Base-by-base conservation (phyloP, 2,329 filamentous ascomycete species). In the Talaromyces islandicus region DNA sequence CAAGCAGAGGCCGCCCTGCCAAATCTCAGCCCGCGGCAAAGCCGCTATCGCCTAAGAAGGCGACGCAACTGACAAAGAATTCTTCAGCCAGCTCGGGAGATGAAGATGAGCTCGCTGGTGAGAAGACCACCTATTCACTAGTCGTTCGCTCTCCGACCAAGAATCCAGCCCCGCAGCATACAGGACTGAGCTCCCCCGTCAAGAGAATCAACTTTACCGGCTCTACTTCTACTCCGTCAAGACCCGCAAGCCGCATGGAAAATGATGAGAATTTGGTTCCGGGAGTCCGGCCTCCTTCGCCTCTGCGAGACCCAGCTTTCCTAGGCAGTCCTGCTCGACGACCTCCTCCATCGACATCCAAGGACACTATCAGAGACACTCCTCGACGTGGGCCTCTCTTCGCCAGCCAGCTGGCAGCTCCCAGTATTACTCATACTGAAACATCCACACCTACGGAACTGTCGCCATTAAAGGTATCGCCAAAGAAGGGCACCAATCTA, bases 41-140 rank as follows among this genome's bases (percentile, higher is more conserved):
- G 60, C 77, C 77, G 19, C 66, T 81, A 29, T 80, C 78, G 12
- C 79, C 79, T 1, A 81, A 80, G 70, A 81, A 80, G 64, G 71
- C 75, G 30, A 79, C 73, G 7, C 78, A 80, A 62, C 68, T 80
- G 41, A 72, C 77, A 19, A 80, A 77, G 62, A 70, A 71, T 1
- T 58, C 72, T 2, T 73, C 75, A 51, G 70, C 67, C 4, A 72
- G 70, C 61, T 74, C 75, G 25, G 72, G 69, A 4, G 73, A 78
- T 38, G 78, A 80, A 9, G 77, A 79, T 63, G 77, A 80, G 61
- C 67, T 78, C 35, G 70, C 68, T 25, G 68, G 67, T 1, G 68
- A 65, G 6, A 79, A 77, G 57, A 63, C 60, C 19, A 56, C 62
- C 1, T 57, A 70, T 30, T 75, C 69, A 54, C 63, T 71, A 17